Evolutionary conservation across 2,329 filamentous ascomycete species (phyloP).

Genomic region (Colletotrichum shisoi): DNA sequence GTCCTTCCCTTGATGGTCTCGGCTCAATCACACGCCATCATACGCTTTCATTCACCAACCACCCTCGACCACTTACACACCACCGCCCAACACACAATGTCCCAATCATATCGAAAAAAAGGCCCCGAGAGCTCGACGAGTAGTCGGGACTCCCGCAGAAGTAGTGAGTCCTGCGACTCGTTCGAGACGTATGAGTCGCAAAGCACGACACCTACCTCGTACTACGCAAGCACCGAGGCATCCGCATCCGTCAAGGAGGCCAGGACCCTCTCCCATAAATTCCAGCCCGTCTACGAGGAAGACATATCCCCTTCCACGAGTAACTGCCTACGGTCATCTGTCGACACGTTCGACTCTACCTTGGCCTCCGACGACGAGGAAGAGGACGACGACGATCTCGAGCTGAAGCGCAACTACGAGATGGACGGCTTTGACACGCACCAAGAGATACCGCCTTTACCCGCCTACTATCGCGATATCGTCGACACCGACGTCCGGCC

Average conservation of each 20-base stretch:
- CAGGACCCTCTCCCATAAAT: conserved; percentile 34
- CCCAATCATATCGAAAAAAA: conserved; percentile 50
- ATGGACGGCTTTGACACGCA: conserved; percentile 45
- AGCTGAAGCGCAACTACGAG: conserved; percentile 50
- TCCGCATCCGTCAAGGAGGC: conserved; percentile 47
- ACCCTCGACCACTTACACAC: conserved; percentile 4
- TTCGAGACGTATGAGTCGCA: conserved; percentile 57
- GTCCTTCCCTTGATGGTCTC: conserved; percentile 19
- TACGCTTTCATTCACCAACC: conserved; percentile 12
- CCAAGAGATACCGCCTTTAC: conserved; percentile 60
- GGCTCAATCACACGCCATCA: conserved; percentile 7
- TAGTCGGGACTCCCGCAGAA: conserved; percentile 53
- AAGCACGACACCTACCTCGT: conserved; percentile 59
- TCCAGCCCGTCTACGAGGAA: conserved; percentile 41
- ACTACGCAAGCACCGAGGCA: conserved; percentile 53
- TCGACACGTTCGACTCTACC: conserved; percentile 82
- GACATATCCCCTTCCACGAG: conserved; percentile 54
- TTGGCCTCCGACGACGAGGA: conserved; percentile 67
- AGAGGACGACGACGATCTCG: conserved; percentile 55
- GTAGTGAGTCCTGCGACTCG: conserved; percentile 53
- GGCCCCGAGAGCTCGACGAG: conserved; percentile 51
- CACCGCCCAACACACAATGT: conserved; percentile 41
- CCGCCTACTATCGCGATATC: conserved; percentile 67
- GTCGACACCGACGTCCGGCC: conserved; percentile 73
- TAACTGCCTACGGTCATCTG: conserved; percentile 65